Base-by-base conservation (phyloP, 73 alveolate species). In the Blepharisma stoltei region DNA sequence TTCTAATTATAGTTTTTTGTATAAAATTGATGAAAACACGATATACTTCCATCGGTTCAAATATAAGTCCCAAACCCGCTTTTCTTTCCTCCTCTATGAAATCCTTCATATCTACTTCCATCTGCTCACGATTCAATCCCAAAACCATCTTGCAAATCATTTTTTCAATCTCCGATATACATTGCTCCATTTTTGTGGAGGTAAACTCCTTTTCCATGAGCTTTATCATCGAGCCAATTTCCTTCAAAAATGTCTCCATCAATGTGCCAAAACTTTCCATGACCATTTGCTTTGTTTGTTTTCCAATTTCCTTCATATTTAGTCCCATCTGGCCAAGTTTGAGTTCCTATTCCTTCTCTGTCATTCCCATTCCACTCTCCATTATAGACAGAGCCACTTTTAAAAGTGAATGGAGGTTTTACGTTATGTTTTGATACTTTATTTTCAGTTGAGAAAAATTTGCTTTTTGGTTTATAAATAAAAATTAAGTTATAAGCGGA, bases 241-340 rank as follows among this genome's bases (percentile, higher is more conserved):
- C 83, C 83, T 55, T 77, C 83, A 55, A 48, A 77, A 54, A 54
- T 55, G 46, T 77, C 37, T 32, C 83, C 83, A 37, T 84, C 86
- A 5, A 78, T 67, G 49, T 65, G 70, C 21, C 25, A 27, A 37
- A 54, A 80, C 21, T 83, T 86, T 8, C 96, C 93, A 65, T 83
- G 82, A 5, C 96, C 96, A 54, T 89, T 80, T 54, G 95, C 91
- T 71, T 71, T 32, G 27, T 92, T 86, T 27, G 75, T 66, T 47
- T 73, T 92, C 78, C 78, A 77, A 27, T 77, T 18, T 8, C 83
- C 83, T 48, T 77, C 77, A 77, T 77, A 77, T 27, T 55, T 77
- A 6, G 68, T 37, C 7, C 83, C 83, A 54, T 77, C 83, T 1
- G 32, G 60, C 76, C 76, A 21, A 60, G 48, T 14, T 41, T 81